Evolutionary conservation across 495 filamentous ascomycete genomes (phyloP), one percentile per base, ranked within the genome.

Genomic region (Pyrenula aspistea): DNA sequence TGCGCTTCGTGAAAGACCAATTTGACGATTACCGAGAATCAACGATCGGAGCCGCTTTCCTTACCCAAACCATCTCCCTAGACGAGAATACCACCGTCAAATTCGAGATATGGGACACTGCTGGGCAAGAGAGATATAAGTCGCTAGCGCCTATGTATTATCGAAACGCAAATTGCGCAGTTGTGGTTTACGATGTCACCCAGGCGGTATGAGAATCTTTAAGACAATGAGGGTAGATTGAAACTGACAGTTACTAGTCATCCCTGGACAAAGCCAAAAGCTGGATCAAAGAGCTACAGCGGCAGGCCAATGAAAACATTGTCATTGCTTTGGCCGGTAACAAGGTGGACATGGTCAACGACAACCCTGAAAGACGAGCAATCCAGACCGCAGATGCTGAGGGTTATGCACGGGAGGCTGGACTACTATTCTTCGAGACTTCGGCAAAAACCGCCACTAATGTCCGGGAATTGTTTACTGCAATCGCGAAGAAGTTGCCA

Each of bases 101-200:
- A 76, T 98, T 98, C 66, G 93, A 98, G 76, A 98, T 98, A 67
- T 98, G 93, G 93, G 93, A 98, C 73, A 98, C 93, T 20, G 93
- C 93, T 51, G 93, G 93, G 56, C 93, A 98, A 76, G 93, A 98
- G 67, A 81, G 93, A 63, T 98, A 96, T 76, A 97, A 96, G 80
- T 96, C 92, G 3, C 75, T 98, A 60, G 94, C 93, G 53, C 93
- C 93, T 55, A 98, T 98, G 93, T 98, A 98, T 76, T 98, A 98
- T 71, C 79, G 93, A 61, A 98, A 98, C 70, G 93, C 93, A 49
- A 96, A 98, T 82, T 96, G 93, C 71, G 93, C 93, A 20, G 92
- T 98, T 42, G 93, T 98, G 23, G 93, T 98, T 59, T 98, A 98
- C 73, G 93, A 98, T 73, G 96, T 98, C 67, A 96, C 93, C 54